Conservation (phyloP, 305 asterid species). For the Fraxinus greggii region DNA sequence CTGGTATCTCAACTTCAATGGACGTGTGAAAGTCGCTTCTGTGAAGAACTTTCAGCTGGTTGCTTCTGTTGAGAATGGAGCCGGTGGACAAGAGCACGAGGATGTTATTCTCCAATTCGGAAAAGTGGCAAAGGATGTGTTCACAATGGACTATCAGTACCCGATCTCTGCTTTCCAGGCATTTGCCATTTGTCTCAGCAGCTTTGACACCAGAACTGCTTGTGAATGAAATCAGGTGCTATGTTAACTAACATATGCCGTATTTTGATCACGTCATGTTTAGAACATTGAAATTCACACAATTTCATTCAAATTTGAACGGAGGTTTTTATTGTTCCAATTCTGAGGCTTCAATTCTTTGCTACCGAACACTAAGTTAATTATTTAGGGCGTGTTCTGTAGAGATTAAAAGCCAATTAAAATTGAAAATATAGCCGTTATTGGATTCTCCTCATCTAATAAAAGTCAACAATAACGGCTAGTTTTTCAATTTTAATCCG, state of each 20-base stretch:
- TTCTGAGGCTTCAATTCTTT: background rate
- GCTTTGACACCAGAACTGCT: slow-evolving; percentile 80
- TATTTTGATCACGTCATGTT: background rate
- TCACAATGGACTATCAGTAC: slow-evolving; percentile 88
- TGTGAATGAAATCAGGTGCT: slow-evolving; percentile 60
- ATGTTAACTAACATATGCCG: slow-evolving; percentile 8
- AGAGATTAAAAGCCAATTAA: too few relatives aligned
- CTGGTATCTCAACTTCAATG: slow-evolving; percentile 93
- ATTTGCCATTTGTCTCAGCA: slow-evolving; percentile 83
- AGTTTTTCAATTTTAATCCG: too few relatives aligned
- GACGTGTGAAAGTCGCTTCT: slow-evolving; percentile 91
- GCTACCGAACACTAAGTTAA: background rate
- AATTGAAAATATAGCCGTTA: too few relatives aligned
- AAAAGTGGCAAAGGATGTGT: slow-evolving; percentile 79
- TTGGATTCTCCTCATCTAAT: too few relatives aligned
- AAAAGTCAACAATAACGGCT: too few relatives aligned
- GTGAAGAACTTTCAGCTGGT: slow-evolving; percentile 91
- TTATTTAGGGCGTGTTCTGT: too few relatives aligned
- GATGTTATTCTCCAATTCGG: slow-evolving; percentile 82
- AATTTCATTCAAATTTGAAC: background rate
- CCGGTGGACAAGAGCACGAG: slow-evolving; percentile 44
- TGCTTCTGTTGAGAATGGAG: slow-evolving; percentile 48
- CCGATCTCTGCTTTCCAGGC: slow-evolving; percentile 95
- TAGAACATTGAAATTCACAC: background rate
- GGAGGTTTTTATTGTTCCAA: background rate